Evolutionary conservation across 805 yeast genomes (phyloP), one percentile per base, ranked within the genome.

Genomic region (Zygoascus biomembranicola): DNA sequence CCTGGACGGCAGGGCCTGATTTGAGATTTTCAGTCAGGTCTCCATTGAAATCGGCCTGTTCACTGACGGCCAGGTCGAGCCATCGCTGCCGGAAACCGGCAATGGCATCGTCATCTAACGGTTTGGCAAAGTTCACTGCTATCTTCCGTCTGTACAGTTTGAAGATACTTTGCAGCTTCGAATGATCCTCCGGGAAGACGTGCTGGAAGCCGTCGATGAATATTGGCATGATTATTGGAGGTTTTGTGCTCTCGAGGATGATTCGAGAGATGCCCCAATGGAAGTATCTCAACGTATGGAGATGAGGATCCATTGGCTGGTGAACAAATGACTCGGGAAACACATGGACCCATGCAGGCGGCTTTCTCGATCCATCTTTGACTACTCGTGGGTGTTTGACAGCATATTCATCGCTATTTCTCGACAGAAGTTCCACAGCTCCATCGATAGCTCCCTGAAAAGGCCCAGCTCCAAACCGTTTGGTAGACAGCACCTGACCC

Each of bases 311-410:
- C 49, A 87, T 67, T 2, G 72, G 69, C 67, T 94, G 99, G 51
- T 92, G 78, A 4, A 92, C 98, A 66, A 84, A 88, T 0, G 95
- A 96, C 67, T 92, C 99, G 0, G 99, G 99, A 68, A 88, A 92
- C 3, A 90, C 81, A 66, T 92, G 98, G 55, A 94, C 80, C 98
- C 98, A 92, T 18, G 59, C 53, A 10, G 49, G 41, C 32, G 39
- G 69, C 42, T 39, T 48, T 37, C 35, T 35, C 13, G 39, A 19
- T 26, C 18, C 16, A 18, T n/a, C 31, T 42, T 28, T 20, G 32
- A 46, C 20, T 32, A n/a, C 14, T 42, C 39, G 19, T 14, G 37
- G 31, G 28, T 14, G 50, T 32, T 28, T 43, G 10, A 32, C 49
- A 41, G 13, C 19, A 37, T 46, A 43, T 18, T 18, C 46, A 47